phyloP scores from a whole-genome alignment of 768 basidiomycete genomes.

The Termitomyces titanicus region DNA sequence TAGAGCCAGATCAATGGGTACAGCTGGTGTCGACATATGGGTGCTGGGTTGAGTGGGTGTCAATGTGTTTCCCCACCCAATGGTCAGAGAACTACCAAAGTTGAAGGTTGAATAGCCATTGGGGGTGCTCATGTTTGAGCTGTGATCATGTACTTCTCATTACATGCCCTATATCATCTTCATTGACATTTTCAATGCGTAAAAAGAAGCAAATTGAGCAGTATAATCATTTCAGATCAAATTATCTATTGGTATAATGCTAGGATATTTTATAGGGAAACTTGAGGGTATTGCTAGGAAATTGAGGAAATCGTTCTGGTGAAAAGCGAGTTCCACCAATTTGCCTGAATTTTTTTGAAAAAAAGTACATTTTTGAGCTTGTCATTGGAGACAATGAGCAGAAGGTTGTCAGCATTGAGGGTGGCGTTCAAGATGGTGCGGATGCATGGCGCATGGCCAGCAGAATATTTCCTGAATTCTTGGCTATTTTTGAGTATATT shows the following conservation, averaged over 20 bases:
- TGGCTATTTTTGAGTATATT: no score
- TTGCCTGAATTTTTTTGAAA: no score
- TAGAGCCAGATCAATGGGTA: background rate
- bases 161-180: background rate
- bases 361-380: no score
- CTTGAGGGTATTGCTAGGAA: background rate
- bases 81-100: background rate
- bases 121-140: background rate
- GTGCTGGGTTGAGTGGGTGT: background rate
- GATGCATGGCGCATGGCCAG: no score
- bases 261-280: background rate
- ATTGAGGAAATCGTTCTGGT: background rate
- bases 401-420: no score
- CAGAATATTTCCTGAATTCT: no score
- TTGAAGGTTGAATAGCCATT: background rate
- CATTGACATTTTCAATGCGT: no score
- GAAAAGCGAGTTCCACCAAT: no score
- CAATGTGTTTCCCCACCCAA: background rate
- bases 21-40: background rate
- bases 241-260: background rate
- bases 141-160: background rate
- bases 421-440: no score
- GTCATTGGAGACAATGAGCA: no score
- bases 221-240: no score
- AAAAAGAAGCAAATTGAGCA: no score